phyloP scores from a whole-genome alignment of 2,329 filamentous ascomycete species.

The Cordyceps pruinosa region DNA sequence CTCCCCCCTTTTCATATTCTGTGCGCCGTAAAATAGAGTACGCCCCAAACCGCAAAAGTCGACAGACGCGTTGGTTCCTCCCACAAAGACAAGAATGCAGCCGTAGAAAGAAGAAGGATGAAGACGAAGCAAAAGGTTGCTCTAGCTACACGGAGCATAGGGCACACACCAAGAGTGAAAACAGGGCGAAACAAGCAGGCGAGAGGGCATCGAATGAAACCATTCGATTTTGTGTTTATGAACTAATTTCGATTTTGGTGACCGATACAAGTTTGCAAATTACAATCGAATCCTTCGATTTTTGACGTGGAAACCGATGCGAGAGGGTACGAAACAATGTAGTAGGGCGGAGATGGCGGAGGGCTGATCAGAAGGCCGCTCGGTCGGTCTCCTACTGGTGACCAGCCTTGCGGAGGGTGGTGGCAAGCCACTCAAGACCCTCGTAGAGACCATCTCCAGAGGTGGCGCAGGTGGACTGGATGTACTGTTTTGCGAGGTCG shows the following conservation, averaged over 20 bases:
- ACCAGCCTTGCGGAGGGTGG: slow-evolving; percentile 70
- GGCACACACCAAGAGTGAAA: slow-evolving; percentile 17
- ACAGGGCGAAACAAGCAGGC: slow-evolving; percentile 14
- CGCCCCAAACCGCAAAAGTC: slow-evolving; percentile 1
- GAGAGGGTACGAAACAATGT: slow-evolving; percentile 34
- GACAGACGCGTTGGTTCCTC: background rate
- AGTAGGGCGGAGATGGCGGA: slow-evolving; percentile 29
- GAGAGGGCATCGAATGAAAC: slow-evolving; percentile 14
- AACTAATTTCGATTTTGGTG: slow-evolving; percentile 50
- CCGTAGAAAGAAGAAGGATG: slow-evolving; percentile 23
- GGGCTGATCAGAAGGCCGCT: slow-evolving; percentile 24
- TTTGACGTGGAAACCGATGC: slow-evolving; percentile 31
- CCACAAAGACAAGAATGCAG: slow-evolving; percentile 23
- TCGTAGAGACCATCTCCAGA: slow-evolving; percentile 99
- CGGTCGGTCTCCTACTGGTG: slow-evolving; percentile 47
- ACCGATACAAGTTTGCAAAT: slow-evolving; percentile 46
- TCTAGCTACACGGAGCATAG: slow-evolving; percentile 10
- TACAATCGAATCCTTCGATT: slow-evolving; percentile 49
- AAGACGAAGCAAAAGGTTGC: slow-evolving; percentile 3
- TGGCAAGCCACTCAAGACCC: slow-evolving; percentile 90
- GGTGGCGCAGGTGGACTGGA: slow-evolving; percentile 98
- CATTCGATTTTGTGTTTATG: slow-evolving; percentile 35
- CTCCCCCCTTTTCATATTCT: slow-evolving; percentile 5
- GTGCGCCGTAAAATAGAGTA: slow-evolving; percentile 8
- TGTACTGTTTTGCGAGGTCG: slow-evolving; percentile 58